Evolutionary conservation across 495 filamentous ascomycete species (phyloP).

Genomic region (Penicillium verhagenii): DNA sequence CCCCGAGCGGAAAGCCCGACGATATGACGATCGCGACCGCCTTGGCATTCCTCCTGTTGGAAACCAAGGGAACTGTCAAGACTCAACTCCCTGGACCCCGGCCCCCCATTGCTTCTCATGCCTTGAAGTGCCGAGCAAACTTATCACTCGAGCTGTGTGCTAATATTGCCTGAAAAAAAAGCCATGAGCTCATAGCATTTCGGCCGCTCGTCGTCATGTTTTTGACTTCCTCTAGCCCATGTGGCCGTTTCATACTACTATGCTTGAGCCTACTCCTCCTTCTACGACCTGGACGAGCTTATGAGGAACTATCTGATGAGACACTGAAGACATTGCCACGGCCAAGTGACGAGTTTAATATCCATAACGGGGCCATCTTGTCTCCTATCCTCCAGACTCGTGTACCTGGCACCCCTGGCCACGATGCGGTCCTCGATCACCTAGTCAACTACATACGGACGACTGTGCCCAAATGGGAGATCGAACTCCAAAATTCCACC

Average conservation of each 20-base stretch:
- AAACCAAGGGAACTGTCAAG: neutral
- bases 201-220: constrained; percentile 25
- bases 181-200: constrained; percentile 17
- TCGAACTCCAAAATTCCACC: constrained; percentile 85
- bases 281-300: constrained; percentile 49
- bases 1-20: constrained; percentile 4
- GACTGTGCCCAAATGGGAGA: constrained; percentile 72
- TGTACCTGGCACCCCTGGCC: constrained; percentile 82
- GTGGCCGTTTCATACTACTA: constrained; percentile 28
- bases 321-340: constrained; percentile 66
- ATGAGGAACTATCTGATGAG: constrained; percentile 70
- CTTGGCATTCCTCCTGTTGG: constrained; percentile 17
- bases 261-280: constrained; percentile 29
- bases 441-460: constrained; percentile 76
- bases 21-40: constrained; percentile 14
- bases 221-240: constrained; percentile 27
- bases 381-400: constrained; percentile 87
- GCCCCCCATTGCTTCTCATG: neutral
- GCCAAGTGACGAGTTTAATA: constrained; percentile 76
- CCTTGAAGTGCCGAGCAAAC: constrained; percentile 7
- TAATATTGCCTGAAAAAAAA: neutral
- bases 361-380: constrained; percentile 70
- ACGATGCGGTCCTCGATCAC: constrained; percentile 71
- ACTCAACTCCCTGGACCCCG: neutral
- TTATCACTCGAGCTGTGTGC: constrained; percentile 2